Evolutionary conservation across 106 monocot species (phyloP).

Genomic region (Acorus gramineus): DNA sequence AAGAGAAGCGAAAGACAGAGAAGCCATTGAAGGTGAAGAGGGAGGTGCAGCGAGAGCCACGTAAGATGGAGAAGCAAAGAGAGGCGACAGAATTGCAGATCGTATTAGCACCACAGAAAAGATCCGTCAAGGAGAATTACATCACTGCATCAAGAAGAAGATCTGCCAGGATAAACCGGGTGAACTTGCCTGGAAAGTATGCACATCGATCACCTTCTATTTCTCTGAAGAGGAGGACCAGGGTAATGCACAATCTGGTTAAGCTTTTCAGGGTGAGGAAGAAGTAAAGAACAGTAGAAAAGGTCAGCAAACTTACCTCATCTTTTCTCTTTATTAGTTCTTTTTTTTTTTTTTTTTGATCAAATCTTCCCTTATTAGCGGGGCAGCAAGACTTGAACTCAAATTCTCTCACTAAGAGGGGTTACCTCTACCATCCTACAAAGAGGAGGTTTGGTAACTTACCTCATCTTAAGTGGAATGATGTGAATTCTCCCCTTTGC

Average conservation of each 20-base stretch:
- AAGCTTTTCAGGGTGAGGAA: constrained; percentile 25
- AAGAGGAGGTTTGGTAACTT: neutral
- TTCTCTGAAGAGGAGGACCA: constrained; percentile 36
- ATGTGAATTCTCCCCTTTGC: too few relatives aligned
- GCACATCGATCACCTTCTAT: constrained; percentile 30
- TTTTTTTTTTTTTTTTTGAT: too few relatives aligned
- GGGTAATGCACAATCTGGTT: constrained; percentile 44
- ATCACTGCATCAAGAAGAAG: constrained; percentile 10
- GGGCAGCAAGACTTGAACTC: too few relatives aligned
- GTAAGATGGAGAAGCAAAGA: neutral
- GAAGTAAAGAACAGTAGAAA: neutral
- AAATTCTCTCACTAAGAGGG: too few relatives aligned
- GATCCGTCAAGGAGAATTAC: constrained; percentile 19
- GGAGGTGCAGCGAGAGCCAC: constrained; percentile 6
- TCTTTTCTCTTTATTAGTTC: too few relatives aligned
- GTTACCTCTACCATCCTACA: too few relatives aligned
- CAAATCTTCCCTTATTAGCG: too few relatives aligned
- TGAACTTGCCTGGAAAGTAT: constrained; percentile 12
- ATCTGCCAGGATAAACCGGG: constrained; percentile 21
- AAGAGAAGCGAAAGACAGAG: constrained; percentile 8
- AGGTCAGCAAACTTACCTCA: neutral
- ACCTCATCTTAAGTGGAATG: neutral
- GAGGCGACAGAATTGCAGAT: neutral
- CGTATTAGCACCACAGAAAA: constrained; percentile 10
- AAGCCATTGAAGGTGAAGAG: constrained; percentile 6